Evolutionary conservation across 1,139 yeast species (phyloP), one percentile per base, ranked within the genome.

Genomic region (Kodamaea plutei): DNA sequence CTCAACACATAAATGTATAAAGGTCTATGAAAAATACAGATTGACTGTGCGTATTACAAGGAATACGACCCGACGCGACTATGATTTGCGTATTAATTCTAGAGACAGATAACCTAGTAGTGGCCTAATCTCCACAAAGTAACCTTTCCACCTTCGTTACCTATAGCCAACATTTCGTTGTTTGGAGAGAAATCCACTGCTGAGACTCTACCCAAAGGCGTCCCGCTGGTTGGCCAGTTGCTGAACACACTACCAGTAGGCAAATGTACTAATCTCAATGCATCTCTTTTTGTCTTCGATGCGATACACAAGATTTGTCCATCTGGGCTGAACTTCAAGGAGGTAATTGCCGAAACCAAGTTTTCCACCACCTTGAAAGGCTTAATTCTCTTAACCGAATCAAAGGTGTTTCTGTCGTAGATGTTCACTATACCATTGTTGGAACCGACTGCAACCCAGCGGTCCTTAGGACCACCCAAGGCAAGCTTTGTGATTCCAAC

Each of bases 171-270:
- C 79, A 88, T 77, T 56, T 87, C 91, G 36, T 80, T 77, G 41
- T 78, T 78, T 16, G 95, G 89, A 16, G 94, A 79, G 56, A 89
- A 89, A 8, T 78, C 73, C 4, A 78, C 81, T n/a, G 82, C 62
- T 1, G 96, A 85, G 25, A 93, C 96, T 44, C 81, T 79, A 15
- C 98, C 99, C 43, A 93, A 71, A 4, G 98, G 98, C 0, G 99
- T 89, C 6, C 88, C 91, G 35, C 91, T 79, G 2, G 97, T 91
- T 13, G 99, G 99, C 98, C 98, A 93, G 64, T 93, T 93, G 34
- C 79, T 71, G 58, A 79, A 93, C 3, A 85, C 95, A 8, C 85
- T 75, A 39, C 91, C 88, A 8, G 88, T 72, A 8, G 97, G 96
- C 37, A 91, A 60, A 51, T 93, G 98, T 9, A 88, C 91, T 43